These are phyloP conservation scores for Kwoniella dendrophila DNA, from an alignment of 768 basidiomycete genomes.

Conservation along the genomic window DNA sequence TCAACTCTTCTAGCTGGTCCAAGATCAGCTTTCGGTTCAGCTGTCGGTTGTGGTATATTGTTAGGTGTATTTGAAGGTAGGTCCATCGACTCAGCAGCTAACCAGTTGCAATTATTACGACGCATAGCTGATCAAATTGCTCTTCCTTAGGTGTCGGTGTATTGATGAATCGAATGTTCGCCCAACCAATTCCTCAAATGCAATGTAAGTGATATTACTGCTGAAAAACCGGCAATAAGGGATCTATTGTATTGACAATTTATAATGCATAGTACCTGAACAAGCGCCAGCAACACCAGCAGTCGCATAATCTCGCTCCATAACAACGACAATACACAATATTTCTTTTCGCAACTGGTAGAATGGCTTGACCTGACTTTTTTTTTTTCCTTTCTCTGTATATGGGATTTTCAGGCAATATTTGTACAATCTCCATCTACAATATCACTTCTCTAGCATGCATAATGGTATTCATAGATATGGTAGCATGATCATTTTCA, in stretches of 20 bases:
- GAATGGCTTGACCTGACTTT: too few relatives aligned
- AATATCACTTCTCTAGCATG: too few relatives aligned
- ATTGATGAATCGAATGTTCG: slow-evolving; percentile 79
- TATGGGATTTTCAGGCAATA: too few relatives aligned
- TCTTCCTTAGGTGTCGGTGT: slow-evolving; percentile 94
- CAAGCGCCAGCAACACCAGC: not conserved
- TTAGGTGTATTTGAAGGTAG: slow-evolving; percentile 64
- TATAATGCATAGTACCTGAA: not conserved
- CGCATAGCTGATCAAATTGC: too few relatives aligned
- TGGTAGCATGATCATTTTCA: too few relatives aligned
- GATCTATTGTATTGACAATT: not conserved
- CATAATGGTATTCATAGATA: too few relatives aligned
- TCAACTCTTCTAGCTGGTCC: slow-evolving; percentile 98
- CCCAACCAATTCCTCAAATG: slow-evolving; percentile 55
- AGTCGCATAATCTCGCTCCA: not conserved
- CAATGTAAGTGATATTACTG: slow-evolving; percentile 42
- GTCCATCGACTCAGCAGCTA: not conserved
- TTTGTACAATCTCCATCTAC: too few relatives aligned
- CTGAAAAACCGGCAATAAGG: not conserved
- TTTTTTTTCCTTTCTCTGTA: too few relatives aligned
- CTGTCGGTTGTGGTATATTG: slow-evolving; percentile 91
- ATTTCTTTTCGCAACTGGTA: too few relatives aligned
- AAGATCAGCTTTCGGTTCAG: slow-evolving; percentile 84
- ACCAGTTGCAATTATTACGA: slow-evolving; percentile 64
- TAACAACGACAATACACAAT: too few relatives aligned